phyloP scores from a whole-genome alignment of 2,329 filamentous ascomycete genomes.

The Cladosporium sp. region DNA sequence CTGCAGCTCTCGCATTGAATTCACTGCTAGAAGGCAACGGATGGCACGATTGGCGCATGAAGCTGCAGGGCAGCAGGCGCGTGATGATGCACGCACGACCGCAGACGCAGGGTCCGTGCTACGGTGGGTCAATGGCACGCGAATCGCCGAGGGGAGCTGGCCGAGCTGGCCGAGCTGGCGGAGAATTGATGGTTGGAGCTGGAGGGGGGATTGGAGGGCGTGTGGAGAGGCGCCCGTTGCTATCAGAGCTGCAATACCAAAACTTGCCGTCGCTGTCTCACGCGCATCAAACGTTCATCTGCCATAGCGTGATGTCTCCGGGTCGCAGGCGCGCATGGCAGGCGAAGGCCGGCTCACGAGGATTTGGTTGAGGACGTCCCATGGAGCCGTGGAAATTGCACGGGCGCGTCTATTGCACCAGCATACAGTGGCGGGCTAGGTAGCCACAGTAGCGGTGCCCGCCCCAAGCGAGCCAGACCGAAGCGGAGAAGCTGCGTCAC shows the following conservation, averaged over 20 bases:
- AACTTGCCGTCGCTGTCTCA: background rate
- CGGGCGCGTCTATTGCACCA: background rate
- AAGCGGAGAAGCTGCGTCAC: background rate
- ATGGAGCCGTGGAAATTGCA: slow-evolving; percentile 5
- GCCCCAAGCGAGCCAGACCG: background rate
- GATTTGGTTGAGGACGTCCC: slow-evolving; percentile 5
- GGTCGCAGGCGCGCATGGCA: slow-evolving; percentile 1
- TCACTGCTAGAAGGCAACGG: too few species aligned
- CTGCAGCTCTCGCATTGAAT: too few species aligned
- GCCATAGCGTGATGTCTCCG: background rate
- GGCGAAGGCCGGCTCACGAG: background rate
- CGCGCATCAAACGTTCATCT: background rate
- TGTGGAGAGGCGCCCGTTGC: background rate
- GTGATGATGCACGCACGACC: slow-evolving; percentile 1
- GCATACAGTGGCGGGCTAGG: background rate
- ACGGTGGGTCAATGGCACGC: background rate
- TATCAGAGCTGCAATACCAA: background rate
- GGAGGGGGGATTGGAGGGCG: background rate
- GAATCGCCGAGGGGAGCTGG: background rate
- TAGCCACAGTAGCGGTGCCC: background rate
- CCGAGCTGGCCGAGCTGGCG: slow-evolving; percentile 4
- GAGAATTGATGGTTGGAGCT: background rate
- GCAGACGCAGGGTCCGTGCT: slow-evolving; percentile 9
- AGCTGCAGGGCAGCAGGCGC: slow-evolving; percentile 4
- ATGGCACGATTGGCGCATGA: background rate